phyloP scores from a whole-genome alignment of 768 basidiomycete species.

The Mycena vulgaris region DNA sequence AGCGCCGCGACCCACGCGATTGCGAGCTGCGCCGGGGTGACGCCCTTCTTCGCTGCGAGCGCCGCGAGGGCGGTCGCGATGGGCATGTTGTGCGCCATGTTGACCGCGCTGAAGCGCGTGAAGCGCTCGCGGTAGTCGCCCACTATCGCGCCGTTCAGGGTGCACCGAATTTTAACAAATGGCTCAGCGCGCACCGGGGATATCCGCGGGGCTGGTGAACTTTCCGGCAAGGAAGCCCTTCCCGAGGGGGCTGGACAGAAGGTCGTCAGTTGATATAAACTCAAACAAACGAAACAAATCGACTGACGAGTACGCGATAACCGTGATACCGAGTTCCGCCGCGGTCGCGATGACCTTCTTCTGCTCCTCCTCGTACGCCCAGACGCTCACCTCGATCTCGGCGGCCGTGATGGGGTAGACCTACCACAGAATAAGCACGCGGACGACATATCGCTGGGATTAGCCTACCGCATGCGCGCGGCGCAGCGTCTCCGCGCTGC shows the following conservation, averaged over 20 bases:
- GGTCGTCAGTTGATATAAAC: background rate
- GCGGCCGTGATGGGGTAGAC: conserved; percentile 67
- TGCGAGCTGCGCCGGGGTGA: conserved; percentile 58
- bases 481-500: conserved; percentile 63
- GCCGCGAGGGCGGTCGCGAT: conserved; percentile 57
- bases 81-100: conserved; percentile 58
- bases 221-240: conserved; percentile 67
- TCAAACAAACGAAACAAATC: conserved; percentile 13
- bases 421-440: background rate
- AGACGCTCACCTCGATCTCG: conserved; percentile 79
- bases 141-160: conserved; percentile 40
- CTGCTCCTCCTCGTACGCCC: conserved; percentile 68
- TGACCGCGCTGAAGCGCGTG: conserved; percentile 63
- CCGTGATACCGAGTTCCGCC: conserved; percentile 66
- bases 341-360: conserved; percentile 70
- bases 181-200: background rate
- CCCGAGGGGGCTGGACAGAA: conserved; percentile 63
- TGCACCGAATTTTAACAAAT: background rate
- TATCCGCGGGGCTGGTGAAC: background rate
- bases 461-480: conserved; percentile 49
- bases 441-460: background rate
- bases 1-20: conserved; percentile 60
- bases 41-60: conserved; percentile 58
- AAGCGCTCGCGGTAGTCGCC: conserved; percentile 55
- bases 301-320: conserved; percentile 70